These are phyloP conservation scores for Mitragyna speciosa DNA, from an alignment of 257 asterid genomes.

Conservation along the genomic window DNA sequence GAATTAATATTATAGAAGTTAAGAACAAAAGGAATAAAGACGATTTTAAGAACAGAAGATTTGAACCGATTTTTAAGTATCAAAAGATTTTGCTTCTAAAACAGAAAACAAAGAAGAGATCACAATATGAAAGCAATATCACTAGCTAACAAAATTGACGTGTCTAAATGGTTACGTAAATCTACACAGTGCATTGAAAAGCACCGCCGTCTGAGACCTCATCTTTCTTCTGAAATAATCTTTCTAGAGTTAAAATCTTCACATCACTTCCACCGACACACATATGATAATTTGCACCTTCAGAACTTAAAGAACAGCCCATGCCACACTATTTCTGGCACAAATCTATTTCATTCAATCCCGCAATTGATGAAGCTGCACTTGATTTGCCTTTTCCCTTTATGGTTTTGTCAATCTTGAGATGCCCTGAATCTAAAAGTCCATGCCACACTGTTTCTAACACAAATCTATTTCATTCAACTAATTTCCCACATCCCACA, in stretches of 20 bases:
- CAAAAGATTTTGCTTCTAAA: too few relatives aligned
- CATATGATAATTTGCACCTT: not conserved
- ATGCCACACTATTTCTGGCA: not conserved
- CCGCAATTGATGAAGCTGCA: too few relatives aligned
- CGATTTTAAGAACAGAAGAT: too few relatives aligned
- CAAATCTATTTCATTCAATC: too few relatives aligned
- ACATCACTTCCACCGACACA: constrained; percentile 10
- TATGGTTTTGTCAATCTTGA: too few relatives aligned
- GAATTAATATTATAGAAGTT: too few relatives aligned
- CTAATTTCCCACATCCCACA: not conserved
- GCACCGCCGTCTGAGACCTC: not conserved
- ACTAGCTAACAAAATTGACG: not conserved
- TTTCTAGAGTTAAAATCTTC: not conserved
- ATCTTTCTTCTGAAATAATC: not conserved
- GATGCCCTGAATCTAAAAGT: too few relatives aligned
- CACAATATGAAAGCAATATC: not conserved
- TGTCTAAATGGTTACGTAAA: not conserved
- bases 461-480: constrained; percentile 1
- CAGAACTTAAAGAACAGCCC: not conserved
- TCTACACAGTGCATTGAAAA: not conserved
- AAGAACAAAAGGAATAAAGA: too few relatives aligned
- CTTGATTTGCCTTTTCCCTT: too few relatives aligned
- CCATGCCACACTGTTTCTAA: not conserved
- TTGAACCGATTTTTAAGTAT: too few relatives aligned
- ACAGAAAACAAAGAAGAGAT: too few relatives aligned